phyloP scores from a whole-genome alignment of 805 yeast species.

The Barnettozyma sucrosica region DNA sequence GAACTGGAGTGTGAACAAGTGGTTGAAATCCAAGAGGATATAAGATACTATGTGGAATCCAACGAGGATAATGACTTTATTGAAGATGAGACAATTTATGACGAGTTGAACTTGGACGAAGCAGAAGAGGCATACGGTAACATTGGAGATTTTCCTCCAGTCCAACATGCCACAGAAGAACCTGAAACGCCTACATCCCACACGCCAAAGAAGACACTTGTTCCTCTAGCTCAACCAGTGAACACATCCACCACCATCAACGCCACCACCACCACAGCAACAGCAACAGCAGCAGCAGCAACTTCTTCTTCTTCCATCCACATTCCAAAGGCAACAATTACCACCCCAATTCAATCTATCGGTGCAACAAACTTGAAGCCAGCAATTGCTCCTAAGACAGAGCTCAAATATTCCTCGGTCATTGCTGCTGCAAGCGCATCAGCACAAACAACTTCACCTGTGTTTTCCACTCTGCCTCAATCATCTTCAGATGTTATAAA shows the following conservation, averaged over 20 bases:
- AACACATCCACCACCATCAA: conserved; percentile 5
- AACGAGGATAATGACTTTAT: conserved; percentile 90
- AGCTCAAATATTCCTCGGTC: conserved; percentile 51
- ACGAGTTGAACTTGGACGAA: conserved; percentile 69
- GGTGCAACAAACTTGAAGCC: conserved; percentile 37
- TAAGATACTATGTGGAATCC: conserved; percentile 87
- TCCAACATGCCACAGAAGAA: conserved; percentile 9
- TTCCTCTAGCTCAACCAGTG: conserved; percentile 5
- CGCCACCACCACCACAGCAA: conserved; percentile 5
- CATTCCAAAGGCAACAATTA: conserved; percentile 1
- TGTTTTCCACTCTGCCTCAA: conserved; percentile 12
- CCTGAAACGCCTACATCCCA: conserved; percentile 8
- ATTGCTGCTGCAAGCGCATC: conserved; percentile 19
- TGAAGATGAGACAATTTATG: conserved; percentile 90
- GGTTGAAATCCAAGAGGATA: conserved; percentile 77
- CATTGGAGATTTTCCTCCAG: conserved; percentile 34
- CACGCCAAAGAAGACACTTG: conserved; percentile 36
- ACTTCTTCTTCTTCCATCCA: no score
- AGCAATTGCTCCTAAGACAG: conserved; percentile 50
- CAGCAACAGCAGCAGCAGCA: no score
- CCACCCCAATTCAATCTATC: conserved; percentile 10
- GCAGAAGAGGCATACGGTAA: conserved; percentile 48
- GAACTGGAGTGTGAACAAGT: conserved; percentile 72
- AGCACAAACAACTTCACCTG: conserved; percentile 16
- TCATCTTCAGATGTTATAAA: conserved; percentile 5